Percentiles rank a stretch among this genome's conserved stretches.
Evolutionary conservation across 179 eudicot genomes (phyloP).

Genomic region (Camellia oleifera): DNA sequence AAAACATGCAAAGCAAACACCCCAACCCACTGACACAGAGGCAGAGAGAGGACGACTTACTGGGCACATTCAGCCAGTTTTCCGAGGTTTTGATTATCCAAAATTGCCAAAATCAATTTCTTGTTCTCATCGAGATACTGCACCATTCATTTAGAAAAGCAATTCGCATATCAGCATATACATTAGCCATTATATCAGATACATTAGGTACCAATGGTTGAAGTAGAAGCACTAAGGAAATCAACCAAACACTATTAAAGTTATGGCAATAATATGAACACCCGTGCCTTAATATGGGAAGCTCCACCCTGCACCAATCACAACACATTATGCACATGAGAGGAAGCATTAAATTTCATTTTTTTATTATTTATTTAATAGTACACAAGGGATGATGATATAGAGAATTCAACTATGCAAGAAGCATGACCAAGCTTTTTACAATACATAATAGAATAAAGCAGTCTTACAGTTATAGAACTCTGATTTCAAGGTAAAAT

Average conservation of each 20-base stretch:
- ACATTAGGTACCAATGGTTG: background rate
- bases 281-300: background rate
- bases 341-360: background rate
- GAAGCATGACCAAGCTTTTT: background rate
- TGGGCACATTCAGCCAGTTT: constrained; percentile 97
- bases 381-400: background rate
- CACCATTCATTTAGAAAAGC: constrained; percentile 20
- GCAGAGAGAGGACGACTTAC: constrained; percentile 48
- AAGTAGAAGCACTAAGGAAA: background rate
- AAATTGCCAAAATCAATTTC: constrained; percentile 81
- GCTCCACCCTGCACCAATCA: too few relatives aligned
- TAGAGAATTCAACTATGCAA: background rate
- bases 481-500: background rate
- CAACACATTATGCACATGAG: background rate
- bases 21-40: background rate
- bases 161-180: constrained; percentile 5
- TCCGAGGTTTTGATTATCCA: constrained; percentile 95
- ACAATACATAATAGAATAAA: background rate
- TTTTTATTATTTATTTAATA: background rate
- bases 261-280: background rate
- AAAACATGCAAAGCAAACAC: background rate
- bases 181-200: background rate
- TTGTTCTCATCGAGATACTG: constrained; percentile 97
- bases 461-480: background rate
- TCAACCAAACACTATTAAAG: background rate